Conservation (phyloP, 805 yeast species). For the Wickerhamomyces ciferrii region DNA sequence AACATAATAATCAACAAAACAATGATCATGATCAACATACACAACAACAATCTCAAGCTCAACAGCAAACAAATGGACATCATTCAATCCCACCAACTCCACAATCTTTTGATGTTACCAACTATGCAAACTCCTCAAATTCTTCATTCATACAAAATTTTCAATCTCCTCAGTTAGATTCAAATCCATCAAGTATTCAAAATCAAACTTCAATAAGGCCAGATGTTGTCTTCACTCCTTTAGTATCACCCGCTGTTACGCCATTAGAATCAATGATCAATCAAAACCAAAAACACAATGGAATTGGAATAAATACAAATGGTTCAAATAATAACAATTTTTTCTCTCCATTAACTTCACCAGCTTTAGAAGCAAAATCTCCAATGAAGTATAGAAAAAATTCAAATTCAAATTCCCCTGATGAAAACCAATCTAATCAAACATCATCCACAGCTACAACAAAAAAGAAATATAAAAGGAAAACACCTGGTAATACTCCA, state of each 20-base stretch:
- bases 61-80: neutral
- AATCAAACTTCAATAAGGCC: constrained; percentile 33
- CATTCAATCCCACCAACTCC: constrained; percentile 18
- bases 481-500: constrained; percentile 35
- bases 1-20: neutral
- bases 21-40: neutral
- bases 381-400: constrained; percentile 15
- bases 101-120: constrained; percentile 12
- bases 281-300: constrained; percentile 1
- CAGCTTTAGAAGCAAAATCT: constrained; percentile 50
- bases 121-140: constrained; percentile 2
- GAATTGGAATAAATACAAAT: constrained; percentile 1
- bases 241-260: constrained; percentile 71
- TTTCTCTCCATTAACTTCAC: constrained; percentile 57
- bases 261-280: constrained; percentile 38
- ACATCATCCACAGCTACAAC: neutral
- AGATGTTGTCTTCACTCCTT: constrained; percentile 66
- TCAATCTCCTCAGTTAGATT: constrained; percentile 13
- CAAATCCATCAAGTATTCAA: neutral
- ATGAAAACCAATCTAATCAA: constrained; percentile 12
- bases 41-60: neutral
- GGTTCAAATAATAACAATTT: constrained; percentile 10
- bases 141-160: constrained; percentile 9
- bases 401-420: constrained; percentile 14
- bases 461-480: constrained; percentile 25